Evolutionary conservation across 257 asterid species (phyloP).

Genomic region (Vinca minor): DNA sequence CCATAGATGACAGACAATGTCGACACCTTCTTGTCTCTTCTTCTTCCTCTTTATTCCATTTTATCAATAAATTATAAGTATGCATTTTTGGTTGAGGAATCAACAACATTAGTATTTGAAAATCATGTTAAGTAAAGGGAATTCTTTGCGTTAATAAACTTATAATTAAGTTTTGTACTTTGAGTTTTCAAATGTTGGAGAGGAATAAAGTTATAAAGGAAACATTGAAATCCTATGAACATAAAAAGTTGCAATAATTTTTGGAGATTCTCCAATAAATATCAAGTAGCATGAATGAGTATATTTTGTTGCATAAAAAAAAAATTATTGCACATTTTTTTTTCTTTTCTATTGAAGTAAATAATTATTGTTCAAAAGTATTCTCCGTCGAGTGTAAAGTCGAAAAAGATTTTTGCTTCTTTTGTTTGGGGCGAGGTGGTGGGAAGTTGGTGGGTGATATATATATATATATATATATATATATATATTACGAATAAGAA

Average conservation of each 20-base stretch:
- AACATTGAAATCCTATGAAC: slow-evolving; percentile 5
- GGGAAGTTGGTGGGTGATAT: too few species aligned
- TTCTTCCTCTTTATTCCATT: neutral
- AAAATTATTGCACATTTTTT: too few species aligned
- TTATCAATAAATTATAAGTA: too few species aligned
- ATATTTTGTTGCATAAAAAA: neutral
- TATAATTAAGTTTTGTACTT: neutral
- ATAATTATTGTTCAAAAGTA: too few species aligned
- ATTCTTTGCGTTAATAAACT: neutral
- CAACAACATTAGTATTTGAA: neutral
- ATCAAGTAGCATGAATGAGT: neutral
- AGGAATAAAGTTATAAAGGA: neutral
- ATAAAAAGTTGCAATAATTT: neutral
- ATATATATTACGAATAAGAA: too few species aligned
- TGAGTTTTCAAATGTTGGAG: neutral
- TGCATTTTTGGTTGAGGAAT: neutral
- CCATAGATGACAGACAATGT: neutral
- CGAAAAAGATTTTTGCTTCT: too few species aligned
- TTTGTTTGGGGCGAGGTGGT: too few species aligned
- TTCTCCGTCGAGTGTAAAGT: too few species aligned
- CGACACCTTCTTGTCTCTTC: slow-evolving; percentile 1
- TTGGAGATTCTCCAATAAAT: neutral
- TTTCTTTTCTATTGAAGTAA: too few species aligned
- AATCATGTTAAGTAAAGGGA: neutral
- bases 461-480: too few species aligned